phyloP scores from a whole-genome alignment of 2,329 filamentous ascomycete genomes.

The Achaetomium macrosporum region DNA sequence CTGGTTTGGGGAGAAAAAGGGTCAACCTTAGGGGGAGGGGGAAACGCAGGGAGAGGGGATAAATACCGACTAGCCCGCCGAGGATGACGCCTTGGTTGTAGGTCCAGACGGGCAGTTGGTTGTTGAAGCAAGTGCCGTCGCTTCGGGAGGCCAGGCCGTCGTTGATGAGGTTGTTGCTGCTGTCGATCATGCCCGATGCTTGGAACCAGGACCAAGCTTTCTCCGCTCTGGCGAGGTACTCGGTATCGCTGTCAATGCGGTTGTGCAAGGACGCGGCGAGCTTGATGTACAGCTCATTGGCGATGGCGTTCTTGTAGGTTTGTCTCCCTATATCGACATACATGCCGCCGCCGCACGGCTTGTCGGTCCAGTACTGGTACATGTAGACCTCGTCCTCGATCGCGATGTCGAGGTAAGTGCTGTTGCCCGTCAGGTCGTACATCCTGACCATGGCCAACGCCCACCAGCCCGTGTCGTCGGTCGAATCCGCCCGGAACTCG shows the following conservation, averaged over 20 bases:
- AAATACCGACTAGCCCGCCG: conserved; percentile 39
- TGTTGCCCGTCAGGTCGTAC: conserved; percentile 48
- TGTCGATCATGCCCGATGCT: conserved; percentile 44
- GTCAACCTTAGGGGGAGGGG: too few relatives aligned
- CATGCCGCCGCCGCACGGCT: conserved; percentile 48
- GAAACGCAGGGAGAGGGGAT: too few relatives aligned
- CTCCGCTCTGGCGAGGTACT: conserved; percentile 45
- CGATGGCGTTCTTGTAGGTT: conserved; percentile 48
- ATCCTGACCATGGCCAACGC: conserved; percentile 52
- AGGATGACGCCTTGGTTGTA: conserved; percentile 57
- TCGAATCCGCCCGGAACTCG: conserved; percentile 35
- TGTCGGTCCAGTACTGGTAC: conserved; percentile 41
- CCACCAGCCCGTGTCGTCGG: conserved; percentile 61
- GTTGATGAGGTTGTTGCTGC: conserved; percentile 44
- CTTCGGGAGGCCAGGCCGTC: conserved; percentile 40
- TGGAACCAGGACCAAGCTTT: conserved; percentile 50
- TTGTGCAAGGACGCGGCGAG: conserved; percentile 49
- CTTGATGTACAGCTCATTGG: conserved; percentile 53
- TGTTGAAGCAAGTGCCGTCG: conserved; percentile 43
- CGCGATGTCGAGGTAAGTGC: conserved; percentile 48
- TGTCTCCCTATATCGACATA: conserved; percentile 49
- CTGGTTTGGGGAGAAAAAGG: conserved; percentile 21
- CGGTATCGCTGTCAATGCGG: conserved; percentile 32
- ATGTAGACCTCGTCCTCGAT: conserved; percentile 52
- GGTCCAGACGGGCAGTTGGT: conserved; percentile 44